These are phyloP conservation scores for Colletotrichum sp. DNA, from an alignment of 2,329 filamentous ascomycete genomes.

Conservation along the genomic window DNA sequence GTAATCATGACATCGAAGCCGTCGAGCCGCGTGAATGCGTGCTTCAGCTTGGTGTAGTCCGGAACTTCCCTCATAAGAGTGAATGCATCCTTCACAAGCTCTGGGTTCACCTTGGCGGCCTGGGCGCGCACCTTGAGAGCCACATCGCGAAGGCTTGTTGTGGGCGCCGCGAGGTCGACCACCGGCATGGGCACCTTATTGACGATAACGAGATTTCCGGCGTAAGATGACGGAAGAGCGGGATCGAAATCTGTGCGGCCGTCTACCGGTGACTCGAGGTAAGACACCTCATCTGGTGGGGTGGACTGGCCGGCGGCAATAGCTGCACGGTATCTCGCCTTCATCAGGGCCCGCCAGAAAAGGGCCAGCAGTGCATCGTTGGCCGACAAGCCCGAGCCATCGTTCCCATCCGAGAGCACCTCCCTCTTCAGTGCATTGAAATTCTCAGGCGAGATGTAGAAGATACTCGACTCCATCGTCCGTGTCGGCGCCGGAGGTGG, in stretches of 20 bases:
- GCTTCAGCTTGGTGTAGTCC: constrained; percentile 28
- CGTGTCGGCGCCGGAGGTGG: not conserved
- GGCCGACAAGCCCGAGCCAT: constrained; percentile 31
- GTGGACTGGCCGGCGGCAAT: constrained; percentile 23
- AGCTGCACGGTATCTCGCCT: constrained; percentile 37
- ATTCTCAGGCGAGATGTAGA: not conserved
- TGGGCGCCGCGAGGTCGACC: constrained; percentile 28
- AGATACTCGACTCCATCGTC: not conserved
- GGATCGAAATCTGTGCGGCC: constrained; percentile 33
- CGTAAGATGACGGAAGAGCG: constrained; percentile 30
- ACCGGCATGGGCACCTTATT: constrained; percentile 29
- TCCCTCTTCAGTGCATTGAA: constrained; percentile 35
- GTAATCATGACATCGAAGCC: constrained; percentile 33
- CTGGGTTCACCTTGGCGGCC: constrained; percentile 27
- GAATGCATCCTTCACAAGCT: constrained; percentile 32
- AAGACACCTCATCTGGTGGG: constrained; percentile 29
- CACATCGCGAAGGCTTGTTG: constrained; percentile 29
- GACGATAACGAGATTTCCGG: constrained; percentile 32
- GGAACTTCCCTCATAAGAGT: constrained; percentile 29
- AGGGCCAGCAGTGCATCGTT: constrained; percentile 45
- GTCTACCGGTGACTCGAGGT: constrained; percentile 39
- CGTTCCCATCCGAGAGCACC: constrained; percentile 26
- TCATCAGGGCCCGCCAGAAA: constrained; percentile 40
- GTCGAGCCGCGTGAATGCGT: constrained; percentile 30
- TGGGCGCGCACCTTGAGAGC: constrained; percentile 29